Conservation (phyloP, 768 basidiomycete species). For the Lactarius pseudohatsudake region DNA sequence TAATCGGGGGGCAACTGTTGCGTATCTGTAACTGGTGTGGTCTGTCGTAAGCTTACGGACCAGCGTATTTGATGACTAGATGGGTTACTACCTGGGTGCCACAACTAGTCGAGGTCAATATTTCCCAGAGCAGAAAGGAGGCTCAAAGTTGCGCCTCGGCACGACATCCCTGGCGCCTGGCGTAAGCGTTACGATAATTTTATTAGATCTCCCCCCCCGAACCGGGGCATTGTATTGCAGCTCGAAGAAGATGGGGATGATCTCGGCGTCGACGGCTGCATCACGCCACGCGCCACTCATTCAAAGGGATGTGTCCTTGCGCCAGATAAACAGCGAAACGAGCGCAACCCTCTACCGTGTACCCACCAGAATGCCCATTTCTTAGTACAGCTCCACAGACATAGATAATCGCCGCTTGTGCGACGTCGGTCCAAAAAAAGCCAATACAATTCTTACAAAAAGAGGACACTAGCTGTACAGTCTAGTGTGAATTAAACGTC, state of each 20-base stretch:
- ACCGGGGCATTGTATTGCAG: not conserved
- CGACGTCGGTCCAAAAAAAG: not conserved
- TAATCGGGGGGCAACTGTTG: not conserved
- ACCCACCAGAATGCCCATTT: no score
- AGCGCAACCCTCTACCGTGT: not conserved
- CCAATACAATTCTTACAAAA: conserved; percentile 14
- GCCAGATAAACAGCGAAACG: not conserved
- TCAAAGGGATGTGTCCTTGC: not conserved
- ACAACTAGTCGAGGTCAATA: not conserved
- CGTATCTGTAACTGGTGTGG: not conserved
- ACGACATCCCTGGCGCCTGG: conserved; percentile 1
- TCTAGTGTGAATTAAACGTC: conserved; percentile 12
- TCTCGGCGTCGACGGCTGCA: not conserved
- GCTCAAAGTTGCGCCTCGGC: not conserved
- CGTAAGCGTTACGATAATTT: not conserved
- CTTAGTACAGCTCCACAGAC: not conserved
- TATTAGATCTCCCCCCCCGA: not conserved
- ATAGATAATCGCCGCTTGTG: not conserved
- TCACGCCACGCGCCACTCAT: not conserved
- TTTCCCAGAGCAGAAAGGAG: not conserved
- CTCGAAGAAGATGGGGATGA: not conserved
- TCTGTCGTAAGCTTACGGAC: not conserved
- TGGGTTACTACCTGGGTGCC: not conserved
- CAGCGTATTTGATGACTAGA: not conserved
- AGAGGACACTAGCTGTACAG: not conserved